Evolutionary conservation across 2,329 filamentous ascomycete species (phyloP).

Genomic region (Phialemonium atrogriseum): DNA sequence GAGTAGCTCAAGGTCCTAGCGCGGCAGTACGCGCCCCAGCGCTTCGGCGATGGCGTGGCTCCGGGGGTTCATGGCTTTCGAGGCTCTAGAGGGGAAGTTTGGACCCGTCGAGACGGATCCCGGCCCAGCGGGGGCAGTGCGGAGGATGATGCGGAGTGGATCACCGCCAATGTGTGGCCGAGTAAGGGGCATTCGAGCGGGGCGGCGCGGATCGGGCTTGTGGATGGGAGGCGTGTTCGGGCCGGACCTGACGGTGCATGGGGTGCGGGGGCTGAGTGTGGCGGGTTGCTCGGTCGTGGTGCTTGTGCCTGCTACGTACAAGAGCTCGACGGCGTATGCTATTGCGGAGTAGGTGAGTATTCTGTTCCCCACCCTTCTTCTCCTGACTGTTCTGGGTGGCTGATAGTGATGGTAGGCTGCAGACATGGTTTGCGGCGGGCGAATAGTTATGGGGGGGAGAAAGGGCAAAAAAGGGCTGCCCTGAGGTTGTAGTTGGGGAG

Average conservation of each 20-base stretch:
- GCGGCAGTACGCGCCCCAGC: not conserved
- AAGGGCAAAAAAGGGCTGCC: too few relatives aligned
- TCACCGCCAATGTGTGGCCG: not conserved
- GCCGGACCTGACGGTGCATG: slow-evolving; percentile 5
- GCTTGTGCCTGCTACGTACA: slow-evolving; percentile 6
- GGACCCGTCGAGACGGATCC: too few relatives aligned
- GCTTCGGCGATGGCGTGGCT: slow-evolving; percentile 3
- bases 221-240: slow-evolving; percentile 6
- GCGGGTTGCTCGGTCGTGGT: slow-evolving; percentile 6
- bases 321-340: slow-evolving; percentile 4
- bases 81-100: not conserved
- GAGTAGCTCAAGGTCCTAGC: not conserved
- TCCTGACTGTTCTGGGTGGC: too few relatives aligned
- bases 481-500: too few relatives aligned
- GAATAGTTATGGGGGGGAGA: too few relatives aligned
- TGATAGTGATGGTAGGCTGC: too few relatives aligned
- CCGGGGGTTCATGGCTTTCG: not conserved
- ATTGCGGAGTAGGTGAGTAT: slow-evolving; percentile 6
- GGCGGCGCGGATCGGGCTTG: slow-evolving; percentile 3
- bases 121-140: too few relatives aligned
- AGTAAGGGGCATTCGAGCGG: slow-evolving; percentile 4
- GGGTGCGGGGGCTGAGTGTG: slow-evolving; percentile 3
- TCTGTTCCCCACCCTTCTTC: too few relatives aligned
- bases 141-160: too few relatives aligned
- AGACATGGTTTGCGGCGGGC: too few relatives aligned